Evolutionary conservation across 106 monocot genomes (phyloP).

Genomic region (Xerophyta viscosa): DNA sequence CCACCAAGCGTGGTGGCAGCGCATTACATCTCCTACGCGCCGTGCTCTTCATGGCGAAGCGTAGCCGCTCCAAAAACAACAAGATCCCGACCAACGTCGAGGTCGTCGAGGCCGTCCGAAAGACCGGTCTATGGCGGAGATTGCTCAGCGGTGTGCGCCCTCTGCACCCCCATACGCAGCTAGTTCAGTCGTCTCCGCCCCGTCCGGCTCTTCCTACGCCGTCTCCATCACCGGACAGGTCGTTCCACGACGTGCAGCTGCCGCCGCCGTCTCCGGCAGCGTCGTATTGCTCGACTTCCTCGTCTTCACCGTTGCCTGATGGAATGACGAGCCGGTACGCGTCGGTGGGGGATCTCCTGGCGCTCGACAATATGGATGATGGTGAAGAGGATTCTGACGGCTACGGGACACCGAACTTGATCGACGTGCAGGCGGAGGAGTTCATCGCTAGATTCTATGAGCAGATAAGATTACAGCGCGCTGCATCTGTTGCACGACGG

Average conservation of each 20-base stretch:
- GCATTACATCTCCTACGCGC: too few species aligned
- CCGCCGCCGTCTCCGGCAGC: neutral
- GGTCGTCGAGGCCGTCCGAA: neutral
- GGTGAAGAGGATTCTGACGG: neutral
- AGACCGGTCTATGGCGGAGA: neutral
- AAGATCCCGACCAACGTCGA: neutral
- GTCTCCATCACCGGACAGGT: neutral
- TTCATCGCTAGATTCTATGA: slow-evolving; percentile 10
- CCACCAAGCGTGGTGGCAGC: too few species aligned
- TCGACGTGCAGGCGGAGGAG: slow-evolving; percentile 11
- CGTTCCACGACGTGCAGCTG: neutral
- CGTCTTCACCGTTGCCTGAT: neutral
- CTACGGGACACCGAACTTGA: neutral
- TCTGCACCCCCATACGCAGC: neutral
- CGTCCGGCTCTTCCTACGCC: neutral
- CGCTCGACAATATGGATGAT: neutral
- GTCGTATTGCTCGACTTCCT: neutral
- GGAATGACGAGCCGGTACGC: slow-evolving; percentile 5
- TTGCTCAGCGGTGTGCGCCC: neutral
- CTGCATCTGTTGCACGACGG: neutral
- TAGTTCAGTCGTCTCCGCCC: neutral
- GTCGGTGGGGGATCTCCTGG: slow-evolving; percentile 3
- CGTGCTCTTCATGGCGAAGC: too few species aligned
- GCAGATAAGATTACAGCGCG: slow-evolving; percentile 7
- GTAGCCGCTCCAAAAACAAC: too few species aligned